These are phyloP conservation scores for Dorcoceras hygrometricum DNA, from an alignment of 257 asterid genomes.

Conservation along the genomic window DNA sequence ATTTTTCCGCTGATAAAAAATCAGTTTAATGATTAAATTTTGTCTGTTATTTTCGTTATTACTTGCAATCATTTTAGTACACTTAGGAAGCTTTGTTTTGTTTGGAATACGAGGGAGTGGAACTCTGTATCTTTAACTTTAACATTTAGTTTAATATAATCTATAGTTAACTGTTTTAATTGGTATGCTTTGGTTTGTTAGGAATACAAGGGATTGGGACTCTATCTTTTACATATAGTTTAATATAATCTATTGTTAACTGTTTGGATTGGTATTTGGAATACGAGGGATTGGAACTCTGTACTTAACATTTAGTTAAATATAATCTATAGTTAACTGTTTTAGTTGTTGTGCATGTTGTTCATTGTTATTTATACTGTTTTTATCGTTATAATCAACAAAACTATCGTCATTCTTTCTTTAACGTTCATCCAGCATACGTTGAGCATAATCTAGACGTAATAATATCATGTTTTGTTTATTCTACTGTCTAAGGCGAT, in stretches of 20 bases:
- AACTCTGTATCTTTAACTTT: not conserved
- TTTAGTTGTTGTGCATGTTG: not conserved
- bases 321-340: not conserved
- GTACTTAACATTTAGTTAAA: not conserved
- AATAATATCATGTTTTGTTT: slow-evolving; percentile 11
- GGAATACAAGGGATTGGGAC: not conserved
- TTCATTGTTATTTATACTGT: not conserved
- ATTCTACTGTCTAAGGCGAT: slow-evolving; percentile 25
- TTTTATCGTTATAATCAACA: not conserved
- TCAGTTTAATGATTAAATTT: not conserved
- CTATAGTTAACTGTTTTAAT: not conserved
- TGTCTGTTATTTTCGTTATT: not conserved
- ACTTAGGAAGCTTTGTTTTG: not conserved
- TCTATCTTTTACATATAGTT: not conserved
- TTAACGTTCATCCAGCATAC: not conserved
- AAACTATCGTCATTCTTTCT: not conserved
- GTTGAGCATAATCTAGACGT: slow-evolving; percentile 12
- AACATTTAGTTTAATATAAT: not conserved
- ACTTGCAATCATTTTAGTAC: not conserved
- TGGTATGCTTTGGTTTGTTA: too few relatives aligned
- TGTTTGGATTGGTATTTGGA: too few relatives aligned
- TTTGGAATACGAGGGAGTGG: not conserved
- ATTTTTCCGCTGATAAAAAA: not conserved
- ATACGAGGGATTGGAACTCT: slow-evolving; percentile 1
- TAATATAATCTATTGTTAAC: not conserved